Evolutionary conservation across 306 rosid species (phyloP), one percentile per base, ranked within the genome.

Genomic region (Dryas octopetala): DNA sequence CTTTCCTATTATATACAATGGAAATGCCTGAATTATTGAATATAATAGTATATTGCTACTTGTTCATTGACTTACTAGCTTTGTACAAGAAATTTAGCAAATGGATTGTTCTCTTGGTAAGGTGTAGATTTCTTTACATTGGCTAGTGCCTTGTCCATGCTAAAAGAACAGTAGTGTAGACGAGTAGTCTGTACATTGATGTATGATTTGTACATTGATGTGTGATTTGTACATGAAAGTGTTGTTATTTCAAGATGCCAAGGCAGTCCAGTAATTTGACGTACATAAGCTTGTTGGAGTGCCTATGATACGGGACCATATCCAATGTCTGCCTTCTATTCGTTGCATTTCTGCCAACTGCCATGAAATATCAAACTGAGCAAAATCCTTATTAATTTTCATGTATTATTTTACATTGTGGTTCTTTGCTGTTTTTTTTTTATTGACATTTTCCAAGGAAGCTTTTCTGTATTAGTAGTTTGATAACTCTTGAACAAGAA

Each of bases 291-390:
- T 94, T 51, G 90, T 80, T 16, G 97, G 97, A 59, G 98, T 88
- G 61, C 88, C 97, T 76, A 94, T 91, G 57, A 85, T 87, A n/a
- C 89, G 77, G 32, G 93, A 88, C 98, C 98, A 94, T 49, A 48
- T 32, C 96, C 98, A 94, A 71, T 87, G 71, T 48, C 66, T 73
- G 76, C 80, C 89, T 63, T 88, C 93, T 16, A 49, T 68, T 77
- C 76, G 73, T 79, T 74, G 80, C 75, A 94, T 77, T 84, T 94
- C 97, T 80, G 89, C 97, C 76, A 94, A 81, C 98, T 91, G 91
- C 81, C 71, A 81, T 52, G 68, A 58, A 50, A 61, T 70, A 7
- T 32, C 43, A 15, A 65, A 60, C 3, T 83, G 57, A 88, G 86
- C 73, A 53, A 7, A 68, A 32, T 19, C 23, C 44, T 50, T 63